phyloP scores from a whole-genome alignment of 768 basidiomycete species.

The Tylopilus balloui region DNA sequence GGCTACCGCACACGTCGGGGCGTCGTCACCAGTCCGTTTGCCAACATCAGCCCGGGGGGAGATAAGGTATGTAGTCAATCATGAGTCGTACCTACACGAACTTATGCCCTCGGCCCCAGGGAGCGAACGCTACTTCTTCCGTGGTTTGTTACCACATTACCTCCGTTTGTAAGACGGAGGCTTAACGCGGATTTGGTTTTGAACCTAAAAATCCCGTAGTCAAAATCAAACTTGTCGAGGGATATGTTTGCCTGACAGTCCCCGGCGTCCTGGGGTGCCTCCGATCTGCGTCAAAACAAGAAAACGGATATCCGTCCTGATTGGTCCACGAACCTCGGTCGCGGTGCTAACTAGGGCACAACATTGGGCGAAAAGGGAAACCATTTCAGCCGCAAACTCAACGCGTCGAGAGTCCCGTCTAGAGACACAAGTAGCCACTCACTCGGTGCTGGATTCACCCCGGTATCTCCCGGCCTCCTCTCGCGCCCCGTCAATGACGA shows the following conservation, averaged over 20 bases:
- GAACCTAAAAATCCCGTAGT: conserved; percentile 17
- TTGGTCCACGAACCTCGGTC: conserved; percentile 16
- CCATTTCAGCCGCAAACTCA: neutral
- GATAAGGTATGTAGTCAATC: conserved; percentile 8
- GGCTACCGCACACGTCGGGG: neutral
- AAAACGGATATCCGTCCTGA: conserved; percentile 3
- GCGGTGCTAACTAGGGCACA: conserved; percentile 10
- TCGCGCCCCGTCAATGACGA: conserved; percentile 12
- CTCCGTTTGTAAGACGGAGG: conserved; percentile 17
- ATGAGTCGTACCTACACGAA: conserved; percentile 9
- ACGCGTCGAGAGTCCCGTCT: conserved; percentile 2
- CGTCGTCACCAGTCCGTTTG: conserved; percentile 4
- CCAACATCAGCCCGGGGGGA: neutral
- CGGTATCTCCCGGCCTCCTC: conserved; percentile 22
- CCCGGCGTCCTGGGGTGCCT: conserved; percentile 4
- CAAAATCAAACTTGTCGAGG: conserved; percentile 27
- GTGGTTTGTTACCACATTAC: conserved; percentile 24
- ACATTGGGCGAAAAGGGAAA: conserved; percentile 4
- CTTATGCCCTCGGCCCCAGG: conserved; percentile 28
- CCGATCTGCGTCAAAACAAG: conserved; percentile 1
- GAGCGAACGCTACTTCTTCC: conserved; percentile 12
- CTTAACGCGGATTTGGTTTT: neutral
- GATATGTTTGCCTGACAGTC: conserved; percentile 1
- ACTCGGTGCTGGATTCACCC: neutral
- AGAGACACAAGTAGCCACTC: conserved; percentile 4